These are phyloP conservation scores for Clonostachys solani DNA, from an alignment of 2,329 filamentous ascomycete genomes.

Conservation along the genomic window DNA sequence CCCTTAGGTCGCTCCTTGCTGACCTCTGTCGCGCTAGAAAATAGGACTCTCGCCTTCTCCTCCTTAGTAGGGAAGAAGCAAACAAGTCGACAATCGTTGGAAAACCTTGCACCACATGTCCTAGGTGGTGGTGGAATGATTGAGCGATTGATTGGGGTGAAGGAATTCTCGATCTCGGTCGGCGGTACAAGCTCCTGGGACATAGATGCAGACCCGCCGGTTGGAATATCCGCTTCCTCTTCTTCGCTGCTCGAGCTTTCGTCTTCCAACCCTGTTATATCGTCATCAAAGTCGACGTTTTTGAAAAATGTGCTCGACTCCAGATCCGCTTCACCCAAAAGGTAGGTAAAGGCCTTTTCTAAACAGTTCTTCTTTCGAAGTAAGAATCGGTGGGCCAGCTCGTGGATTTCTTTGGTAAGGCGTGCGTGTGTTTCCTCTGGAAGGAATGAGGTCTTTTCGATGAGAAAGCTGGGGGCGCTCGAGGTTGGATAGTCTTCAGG, in stretches of 20 bases:
- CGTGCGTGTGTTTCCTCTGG: constrained; percentile 45
- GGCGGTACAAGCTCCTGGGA: constrained; percentile 57
- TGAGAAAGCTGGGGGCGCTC: constrained; percentile 52
- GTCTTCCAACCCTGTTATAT: constrained; percentile 51
- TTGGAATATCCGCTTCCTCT: constrained; percentile 57
- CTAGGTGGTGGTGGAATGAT: constrained; percentile 53
- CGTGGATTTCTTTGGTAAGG: constrained; percentile 50
- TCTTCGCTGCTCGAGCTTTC: constrained; percentile 89
- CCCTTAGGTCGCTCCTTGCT: constrained; percentile 44
- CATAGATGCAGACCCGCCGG: constrained; percentile 52
- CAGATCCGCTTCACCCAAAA: constrained; percentile 59
- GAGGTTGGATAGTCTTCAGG: constrained; percentile 54
- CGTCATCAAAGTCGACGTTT: constrained; percentile 52
- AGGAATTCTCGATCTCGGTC: constrained; percentile 46
- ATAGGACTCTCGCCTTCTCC: constrained; percentile 47
- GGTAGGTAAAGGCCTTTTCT: constrained; percentile 57
- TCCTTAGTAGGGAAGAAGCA: constrained; percentile 70
- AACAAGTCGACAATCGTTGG: constrained; percentile 56
- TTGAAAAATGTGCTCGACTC: constrained; percentile 58
- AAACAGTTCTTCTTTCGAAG: constrained; percentile 57
- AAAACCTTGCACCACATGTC: constrained; percentile 57
- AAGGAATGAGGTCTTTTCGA: constrained; percentile 62
- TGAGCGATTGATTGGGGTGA: constrained; percentile 45
- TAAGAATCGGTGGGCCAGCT: constrained; percentile 51
- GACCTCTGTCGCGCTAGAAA: constrained; percentile 40